A percentile compares a stretch with the other conserved stretches of the same genome.
These are phyloP conservation scores for Porcisia deanei DNA, from an alignment of 208 protist genomes.

Conservation along the genomic window DNA sequence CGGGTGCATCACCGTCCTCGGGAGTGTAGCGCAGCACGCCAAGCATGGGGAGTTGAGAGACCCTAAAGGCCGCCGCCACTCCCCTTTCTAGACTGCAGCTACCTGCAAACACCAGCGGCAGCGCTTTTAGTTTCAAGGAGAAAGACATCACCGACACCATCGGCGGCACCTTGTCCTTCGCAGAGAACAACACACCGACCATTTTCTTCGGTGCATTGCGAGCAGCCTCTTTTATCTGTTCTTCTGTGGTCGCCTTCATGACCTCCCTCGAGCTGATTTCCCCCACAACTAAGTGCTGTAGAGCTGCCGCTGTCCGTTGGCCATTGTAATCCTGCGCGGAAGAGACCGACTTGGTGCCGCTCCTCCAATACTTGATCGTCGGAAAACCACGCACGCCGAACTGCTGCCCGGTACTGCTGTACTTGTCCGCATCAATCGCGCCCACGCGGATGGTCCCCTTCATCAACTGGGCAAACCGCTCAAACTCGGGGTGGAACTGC, in stretches of 20 bases:
- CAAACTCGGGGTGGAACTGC: constrained; percentile 85
- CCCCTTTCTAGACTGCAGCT: constrained; percentile 18
- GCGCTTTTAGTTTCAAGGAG: constrained; percentile 64
- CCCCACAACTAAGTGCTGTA: constrained; percentile 62
- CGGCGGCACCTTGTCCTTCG: constrained; percentile 75
- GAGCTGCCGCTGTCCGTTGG: constrained; percentile 54
- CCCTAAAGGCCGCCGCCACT: constrained; percentile 40
- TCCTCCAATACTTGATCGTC: constrained; percentile 93
- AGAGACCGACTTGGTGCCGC: constrained; percentile 55
- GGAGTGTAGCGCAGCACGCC: constrained; percentile 42
- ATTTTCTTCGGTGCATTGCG: constrained; percentile 38
- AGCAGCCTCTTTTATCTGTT: constrained; percentile 32
- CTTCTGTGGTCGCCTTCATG: constrained; percentile 24
- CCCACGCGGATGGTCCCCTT: constrained; percentile 85
- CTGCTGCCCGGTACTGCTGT: constrained; percentile 62
- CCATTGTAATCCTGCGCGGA: constrained; percentile 72
- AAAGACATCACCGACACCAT: constrained; percentile 78
- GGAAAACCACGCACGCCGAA: constrained; percentile 89
- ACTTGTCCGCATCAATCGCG: constrained; percentile 80
- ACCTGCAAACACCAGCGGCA: constrained; percentile 78
- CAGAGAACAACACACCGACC: constrained; percentile 75
- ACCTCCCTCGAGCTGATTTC: constrained; percentile 50
- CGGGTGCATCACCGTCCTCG: neutral
- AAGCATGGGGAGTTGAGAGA: constrained; percentile 57
- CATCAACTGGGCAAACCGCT: constrained; percentile 73